Conservation (phyloP, 164 flowering plant species). For the Vitis cinerea region DNA sequence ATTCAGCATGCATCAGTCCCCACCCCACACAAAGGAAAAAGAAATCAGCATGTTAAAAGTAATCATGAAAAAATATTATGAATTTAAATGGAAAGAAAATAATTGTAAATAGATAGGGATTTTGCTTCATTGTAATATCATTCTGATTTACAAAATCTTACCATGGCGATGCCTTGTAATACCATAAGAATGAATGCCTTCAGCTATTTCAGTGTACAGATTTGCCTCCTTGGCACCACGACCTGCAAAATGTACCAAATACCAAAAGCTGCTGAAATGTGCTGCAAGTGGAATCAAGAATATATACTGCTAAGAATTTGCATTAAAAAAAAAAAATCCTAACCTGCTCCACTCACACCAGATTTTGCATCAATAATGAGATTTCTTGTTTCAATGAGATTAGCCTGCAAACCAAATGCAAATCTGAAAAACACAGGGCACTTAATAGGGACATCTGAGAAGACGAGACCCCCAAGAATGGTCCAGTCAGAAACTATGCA, state of each 20-base stretch:
- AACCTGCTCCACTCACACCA: slow-evolving; percentile 99
- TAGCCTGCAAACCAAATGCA: slow-evolving; percentile 55
- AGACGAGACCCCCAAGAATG: background rate
- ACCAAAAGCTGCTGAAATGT: slow-evolving; percentile 14
- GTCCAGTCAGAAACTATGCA: background rate
- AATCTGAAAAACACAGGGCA: background rate
- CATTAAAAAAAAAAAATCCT: slow-evolving; percentile 5
- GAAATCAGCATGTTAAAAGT: too few relatives aligned
- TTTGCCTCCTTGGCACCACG: slow-evolving; percentile 95
- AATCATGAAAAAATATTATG: too few relatives aligned
- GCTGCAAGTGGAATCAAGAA: background rate
- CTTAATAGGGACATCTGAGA: background rate
- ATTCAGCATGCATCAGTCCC: background rate
- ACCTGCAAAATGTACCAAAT: slow-evolving; percentile 43
- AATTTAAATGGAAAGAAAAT: too few relatives aligned
- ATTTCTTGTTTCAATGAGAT: slow-evolving; percentile 55
- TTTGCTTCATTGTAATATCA: too few relatives aligned
- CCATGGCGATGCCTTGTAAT: slow-evolving; percentile 95
- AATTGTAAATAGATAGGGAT: background rate
- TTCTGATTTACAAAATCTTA: slow-evolving; percentile 24
- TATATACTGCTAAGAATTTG: background rate
- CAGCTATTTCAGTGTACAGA: slow-evolving; percentile 88
- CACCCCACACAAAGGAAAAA: too few relatives aligned
- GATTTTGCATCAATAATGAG: slow-evolving; percentile 94
- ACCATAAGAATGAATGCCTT: slow-evolving; percentile 92